Base-by-base conservation (phyloP, 176 grass and related monocot species). In the Oryza australiensis region DNA sequence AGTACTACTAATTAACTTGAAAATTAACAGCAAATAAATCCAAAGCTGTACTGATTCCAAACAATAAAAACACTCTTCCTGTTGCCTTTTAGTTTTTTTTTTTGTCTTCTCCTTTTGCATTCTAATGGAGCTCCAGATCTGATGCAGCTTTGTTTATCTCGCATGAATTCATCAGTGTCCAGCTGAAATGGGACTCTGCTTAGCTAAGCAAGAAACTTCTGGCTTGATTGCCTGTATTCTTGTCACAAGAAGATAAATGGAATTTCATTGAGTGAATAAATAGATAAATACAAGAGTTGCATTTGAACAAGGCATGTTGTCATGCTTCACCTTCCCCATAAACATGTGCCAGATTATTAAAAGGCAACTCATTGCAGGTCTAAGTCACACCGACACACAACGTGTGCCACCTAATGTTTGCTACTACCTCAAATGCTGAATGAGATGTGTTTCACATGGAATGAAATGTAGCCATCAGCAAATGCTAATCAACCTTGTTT, bases 301-400 rank as follows among this genome's bases (percentile, higher is more conserved):
- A 60, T 60, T n/a, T 22, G n/a, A 65, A 63, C 72, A 53, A 64
- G 41, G 30, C 65, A 29, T 32, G 11, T 26, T 70, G 37, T 30
- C 20, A 45, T 55, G 45, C 14, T 26, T 26, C 22, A 22, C 48
- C 60, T 27, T 51, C n/a, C 27, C 53, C 20, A 38, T 26, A 55
- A 24, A 67, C 43, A 18, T 26, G 70, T 48, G 59, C 55, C 12
- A 4, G 59, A 48, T 64, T 34, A 65, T 41, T 13, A 12, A 49
- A 70, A 11, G 78, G 18, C 59, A 62, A 28, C 33, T 30, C 28
- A 10, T 5, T 72, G 38, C 34, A 71, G 53, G 55, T 71, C 34
- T 69, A 68, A 57, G 66, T 26, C 46, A 9, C 70, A 9, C 70
- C 69, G 76, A 80, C 76, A 80, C 38, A 41, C 70, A 84, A 63